Conservation (phyloP, 2,329 filamentous ascomycete genomes). For the Geosmithia putterillii region DNA sequence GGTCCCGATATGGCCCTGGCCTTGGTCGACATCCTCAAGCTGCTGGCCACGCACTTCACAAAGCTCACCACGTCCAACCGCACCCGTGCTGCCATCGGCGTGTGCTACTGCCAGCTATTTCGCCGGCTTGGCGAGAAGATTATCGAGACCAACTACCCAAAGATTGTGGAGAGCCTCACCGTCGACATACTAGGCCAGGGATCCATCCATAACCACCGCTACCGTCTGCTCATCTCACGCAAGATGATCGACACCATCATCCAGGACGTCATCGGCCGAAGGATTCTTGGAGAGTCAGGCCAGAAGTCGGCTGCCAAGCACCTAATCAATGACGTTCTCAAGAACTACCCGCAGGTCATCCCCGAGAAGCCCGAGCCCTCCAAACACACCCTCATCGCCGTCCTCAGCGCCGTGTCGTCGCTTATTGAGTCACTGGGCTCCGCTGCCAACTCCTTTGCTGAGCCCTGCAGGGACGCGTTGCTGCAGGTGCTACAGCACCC, state of each 20-base stretch:
- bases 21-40: slow-evolving; percentile 64
- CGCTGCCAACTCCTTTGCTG: slow-evolving; percentile 66
- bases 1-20: slow-evolving; percentile 61
- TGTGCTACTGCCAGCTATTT: slow-evolving; percentile 78
- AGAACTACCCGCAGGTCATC: slow-evolving; percentile 84
- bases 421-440: slow-evolving; percentile 73
- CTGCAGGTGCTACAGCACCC: slow-evolving; percentile 87
- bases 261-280: slow-evolving; percentile 68
- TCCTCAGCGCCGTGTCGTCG: slow-evolving; percentile 67
- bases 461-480: slow-evolving; percentile 73
- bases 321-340: slow-evolving; percentile 78
- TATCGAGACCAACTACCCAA: slow-evolving; percentile 73
- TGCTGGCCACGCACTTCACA: slow-evolving; percentile 71
- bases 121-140: slow-evolving; percentile 66
- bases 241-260: slow-evolving; percentile 76
- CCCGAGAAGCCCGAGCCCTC: slow-evolving; percentile 80
- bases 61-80: slow-evolving; percentile 68
- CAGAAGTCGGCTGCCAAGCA: slow-evolving; percentile 72
- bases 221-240: slow-evolving; percentile 72
- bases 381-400: slow-evolving; percentile 71
- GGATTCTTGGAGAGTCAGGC: slow-evolving; percentile 79
- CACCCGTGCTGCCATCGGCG: slow-evolving; percentile 67
- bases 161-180: slow-evolving; percentile 71
- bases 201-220: slow-evolving; percentile 71
- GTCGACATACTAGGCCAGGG: slow-evolving; percentile 66